Conservation (phyloP, 2,329 filamentous ascomycete species). For the Aureobasidium pullulans region DNA sequence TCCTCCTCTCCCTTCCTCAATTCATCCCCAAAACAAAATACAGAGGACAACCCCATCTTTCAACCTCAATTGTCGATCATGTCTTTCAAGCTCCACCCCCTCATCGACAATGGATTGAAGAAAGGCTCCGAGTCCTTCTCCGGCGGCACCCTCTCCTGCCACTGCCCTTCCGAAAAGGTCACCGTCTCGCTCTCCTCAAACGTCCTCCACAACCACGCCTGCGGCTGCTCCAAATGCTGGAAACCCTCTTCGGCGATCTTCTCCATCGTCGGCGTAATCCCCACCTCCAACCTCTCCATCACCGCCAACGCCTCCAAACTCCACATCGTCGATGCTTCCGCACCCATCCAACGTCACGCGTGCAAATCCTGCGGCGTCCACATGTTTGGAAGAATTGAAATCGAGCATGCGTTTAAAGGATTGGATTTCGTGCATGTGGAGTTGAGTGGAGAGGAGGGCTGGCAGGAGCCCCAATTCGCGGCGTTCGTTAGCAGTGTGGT, state of each 20-base stretch:
- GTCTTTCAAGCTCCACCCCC: constrained; percentile 49
- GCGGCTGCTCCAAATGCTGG: constrained; percentile 67
- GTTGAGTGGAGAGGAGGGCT: constrained; percentile 52
- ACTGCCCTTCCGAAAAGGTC: constrained; percentile 45
- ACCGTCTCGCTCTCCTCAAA: constrained; percentile 52
- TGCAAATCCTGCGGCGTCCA: constrained; percentile 56
- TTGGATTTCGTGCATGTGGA: constrained; percentile 64
- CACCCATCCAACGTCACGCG: constrained; percentile 54
- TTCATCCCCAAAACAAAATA: not conserved
- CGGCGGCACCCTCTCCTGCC: constrained; percentile 57
- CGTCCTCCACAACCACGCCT: constrained; percentile 62
- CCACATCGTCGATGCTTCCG: constrained; percentile 46
- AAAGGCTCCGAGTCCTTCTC: constrained; percentile 48
- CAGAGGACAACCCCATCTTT: not conserved
- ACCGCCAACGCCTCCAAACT: constrained; percentile 54
- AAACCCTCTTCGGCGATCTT: constrained; percentile 59
- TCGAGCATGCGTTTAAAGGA: constrained; percentile 59
- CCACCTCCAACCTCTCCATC: constrained; percentile 47
- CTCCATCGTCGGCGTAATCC: constrained; percentile 56
- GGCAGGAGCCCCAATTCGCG: constrained; percentile 65
- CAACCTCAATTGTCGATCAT: not conserved
- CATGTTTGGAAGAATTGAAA: constrained; percentile 57
- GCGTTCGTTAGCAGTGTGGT: constrained; percentile 62
- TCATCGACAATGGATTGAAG: constrained; percentile 54
- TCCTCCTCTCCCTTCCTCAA: not conserved